Conservation (phyloP, 345 rosid genomes). For the Gossypioides kirkii region DNA sequence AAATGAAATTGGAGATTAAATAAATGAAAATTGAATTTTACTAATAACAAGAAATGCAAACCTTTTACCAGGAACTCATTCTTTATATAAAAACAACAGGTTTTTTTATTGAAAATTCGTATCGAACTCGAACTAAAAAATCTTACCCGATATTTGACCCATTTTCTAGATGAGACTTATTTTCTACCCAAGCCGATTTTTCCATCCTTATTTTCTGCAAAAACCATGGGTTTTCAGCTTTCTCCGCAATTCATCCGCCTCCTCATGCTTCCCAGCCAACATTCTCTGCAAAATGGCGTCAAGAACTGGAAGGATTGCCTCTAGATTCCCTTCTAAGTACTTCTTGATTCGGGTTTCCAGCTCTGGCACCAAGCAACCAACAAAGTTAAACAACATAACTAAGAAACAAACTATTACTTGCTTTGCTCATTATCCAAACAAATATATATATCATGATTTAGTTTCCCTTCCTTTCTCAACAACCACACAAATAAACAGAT, state of each 20-base stretch:
- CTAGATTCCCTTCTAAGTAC: conserved; percentile 74
- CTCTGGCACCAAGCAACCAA: conserved; percentile 11
- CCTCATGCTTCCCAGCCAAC: conserved; percentile 50
- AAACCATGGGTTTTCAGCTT: too few species aligned
- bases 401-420: background rate
- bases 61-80: too few species aligned
- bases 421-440: background rate
- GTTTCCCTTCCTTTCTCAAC: background rate
- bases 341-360: conserved; percentile 34
- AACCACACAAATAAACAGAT: background rate
- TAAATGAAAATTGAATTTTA: too few species aligned
- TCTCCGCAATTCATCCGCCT: conserved; percentile 43
- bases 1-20: too few species aligned
- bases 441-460: background rate
- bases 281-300: conserved; percentile 63
- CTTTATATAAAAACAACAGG: too few species aligned
- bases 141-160: too few species aligned
- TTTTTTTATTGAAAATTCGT: too few species aligned
- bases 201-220: too few species aligned
- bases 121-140: too few species aligned
- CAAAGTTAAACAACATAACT: conserved; percentile 11
- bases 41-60: too few species aligned
- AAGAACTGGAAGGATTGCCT: conserved; percentile 53
- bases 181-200: too few species aligned
- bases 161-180: too few species aligned